A percentile compares a stretch with the other conserved stretches of the same genome.
Evolutionary conservation across 768 basidiomycete species (phyloP).

Genomic region (Rubroboletus satanas): DNA sequence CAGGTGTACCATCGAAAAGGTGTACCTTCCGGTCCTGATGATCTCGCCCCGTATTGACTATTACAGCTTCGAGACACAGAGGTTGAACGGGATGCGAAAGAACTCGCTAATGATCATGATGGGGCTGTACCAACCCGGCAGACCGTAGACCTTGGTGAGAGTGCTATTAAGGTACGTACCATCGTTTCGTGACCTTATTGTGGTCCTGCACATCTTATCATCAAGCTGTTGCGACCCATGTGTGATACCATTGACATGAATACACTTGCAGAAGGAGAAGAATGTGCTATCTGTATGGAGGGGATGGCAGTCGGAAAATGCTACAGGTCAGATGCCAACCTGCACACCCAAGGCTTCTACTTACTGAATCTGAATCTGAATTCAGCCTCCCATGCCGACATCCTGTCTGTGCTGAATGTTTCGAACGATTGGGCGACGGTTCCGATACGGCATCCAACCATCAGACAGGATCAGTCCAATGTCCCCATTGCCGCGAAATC

Average conservation of each 20-base stretch:
- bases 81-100: slow-evolving; percentile 12
- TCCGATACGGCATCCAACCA: neutral
- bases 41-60: neutral
- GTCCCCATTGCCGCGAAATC: slow-evolving; percentile 18
- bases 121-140: neutral
- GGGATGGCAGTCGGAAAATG: slow-evolving; percentile 14
- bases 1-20: slow-evolving; percentile 16
- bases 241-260: slow-evolving; percentile 21
- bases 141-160: slow-evolving; percentile 7
- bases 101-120: slow-evolving; percentile 3
- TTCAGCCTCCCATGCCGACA: slow-evolving; percentile 15
- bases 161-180: slow-evolving; percentile 7
- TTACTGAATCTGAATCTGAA: neutral
- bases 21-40: neutral
- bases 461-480: slow-evolving; percentile 7
- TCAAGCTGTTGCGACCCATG: slow-evolving; percentile 13
- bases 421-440: slow-evolving; percentile 1
- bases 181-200: neutral
- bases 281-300: slow-evolving; percentile 21
- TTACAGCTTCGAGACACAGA: slow-evolving; percentile 16
- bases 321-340: slow-evolving; percentile 14
- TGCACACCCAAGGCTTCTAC: neutral
- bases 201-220: neutral
- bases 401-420: slow-evolving; percentile 16
- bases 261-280: slow-evolving; percentile 19